Evolutionary conservation across 208 protist genomes (phyloP).

Genomic region (Vickermania spadyakhi): DNA sequence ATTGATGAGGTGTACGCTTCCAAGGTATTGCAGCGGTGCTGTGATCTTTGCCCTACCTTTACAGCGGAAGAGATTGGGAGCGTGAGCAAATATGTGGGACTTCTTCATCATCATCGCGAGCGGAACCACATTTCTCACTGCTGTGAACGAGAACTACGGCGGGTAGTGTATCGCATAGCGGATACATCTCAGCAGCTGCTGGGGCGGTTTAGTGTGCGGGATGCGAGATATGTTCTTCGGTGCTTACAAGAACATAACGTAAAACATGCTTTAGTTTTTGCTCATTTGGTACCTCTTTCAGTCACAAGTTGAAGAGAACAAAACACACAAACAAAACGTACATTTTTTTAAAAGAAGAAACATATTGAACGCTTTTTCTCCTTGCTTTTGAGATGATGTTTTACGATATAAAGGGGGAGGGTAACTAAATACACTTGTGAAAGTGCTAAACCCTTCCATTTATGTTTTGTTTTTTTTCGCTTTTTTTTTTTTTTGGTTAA

Average conservation of each 20-base stretch:
- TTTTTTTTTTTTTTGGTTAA: neutral
- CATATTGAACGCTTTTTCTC: neutral
- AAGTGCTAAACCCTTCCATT: neutral
- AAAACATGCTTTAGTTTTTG: slow-evolving; percentile 73
- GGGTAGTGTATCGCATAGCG: slow-evolving; percentile 45
- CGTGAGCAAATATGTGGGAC: slow-evolving; percentile 67
- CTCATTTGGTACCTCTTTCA: slow-evolving; percentile 44
- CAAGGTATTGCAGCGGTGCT: slow-evolving; percentile 40
- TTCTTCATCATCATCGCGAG: slow-evolving; percentile 27
- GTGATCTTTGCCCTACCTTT: slow-evolving; percentile 25
- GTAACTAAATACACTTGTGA: no score
- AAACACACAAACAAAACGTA: slow-evolving; percentile 7
- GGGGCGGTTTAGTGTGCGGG: slow-evolving; percentile 50
- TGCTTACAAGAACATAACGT: slow-evolving; percentile 70
- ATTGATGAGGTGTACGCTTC: slow-evolving; percentile 42
- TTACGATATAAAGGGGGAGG: no score
- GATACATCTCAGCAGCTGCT: slow-evolving; percentile 47
- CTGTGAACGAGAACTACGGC: slow-evolving; percentile 55
- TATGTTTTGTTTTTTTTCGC: neutral
- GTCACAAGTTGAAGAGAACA: slow-evolving; percentile 26
- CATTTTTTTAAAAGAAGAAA: neutral
- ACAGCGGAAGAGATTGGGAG: slow-evolving; percentile 33
- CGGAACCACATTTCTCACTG: slow-evolving; percentile 23
- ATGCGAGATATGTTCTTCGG: slow-evolving; percentile 63
- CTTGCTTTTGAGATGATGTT: no score